phyloP scores from a whole-genome alignment of 2,329 filamentous ascomycete genomes.

The Colletotrichum destructivum region DNA sequence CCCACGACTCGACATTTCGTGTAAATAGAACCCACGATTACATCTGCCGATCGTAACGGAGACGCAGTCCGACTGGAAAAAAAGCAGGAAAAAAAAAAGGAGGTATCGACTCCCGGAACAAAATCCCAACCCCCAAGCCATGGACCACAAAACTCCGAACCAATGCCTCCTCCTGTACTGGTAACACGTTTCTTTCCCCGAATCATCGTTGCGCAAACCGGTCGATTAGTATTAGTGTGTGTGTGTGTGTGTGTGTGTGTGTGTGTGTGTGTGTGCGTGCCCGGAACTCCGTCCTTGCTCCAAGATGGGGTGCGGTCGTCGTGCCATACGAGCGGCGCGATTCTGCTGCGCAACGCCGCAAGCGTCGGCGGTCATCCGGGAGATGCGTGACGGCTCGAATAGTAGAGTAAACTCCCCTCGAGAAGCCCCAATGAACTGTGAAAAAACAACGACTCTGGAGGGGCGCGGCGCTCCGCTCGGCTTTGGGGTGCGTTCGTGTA shows the following conservation, averaged over 20 bases:
- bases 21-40: background rate
- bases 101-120: constrained; percentile 4
- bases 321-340: background rate
- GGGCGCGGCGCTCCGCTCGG: background rate
- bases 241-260: background rate
- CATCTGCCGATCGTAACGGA: background rate
- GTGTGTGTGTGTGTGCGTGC: background rate
- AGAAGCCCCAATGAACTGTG: background rate
- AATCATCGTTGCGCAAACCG: background rate
- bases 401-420: background rate
- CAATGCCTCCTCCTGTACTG: background rate
- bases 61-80: background rate
- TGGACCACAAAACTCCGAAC: constrained; percentile 10
- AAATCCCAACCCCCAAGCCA: background rate
- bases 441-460: constrained; percentile 12
- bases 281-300: constrained; percentile 1
- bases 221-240: background rate
- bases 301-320: background rate
- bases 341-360: background rate
- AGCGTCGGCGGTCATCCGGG: background rate
- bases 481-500: constrained; percentile 30
- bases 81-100: no score
- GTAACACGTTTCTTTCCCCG: background rate
- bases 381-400: background rate
- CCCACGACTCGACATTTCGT: background rate